A percentile compares a stretch with the other conserved stretches of the same genome.
phyloP scores from a whole-genome alignment of 2,329 filamentous ascomycete species.

The Cercospora citrullina region DNA sequence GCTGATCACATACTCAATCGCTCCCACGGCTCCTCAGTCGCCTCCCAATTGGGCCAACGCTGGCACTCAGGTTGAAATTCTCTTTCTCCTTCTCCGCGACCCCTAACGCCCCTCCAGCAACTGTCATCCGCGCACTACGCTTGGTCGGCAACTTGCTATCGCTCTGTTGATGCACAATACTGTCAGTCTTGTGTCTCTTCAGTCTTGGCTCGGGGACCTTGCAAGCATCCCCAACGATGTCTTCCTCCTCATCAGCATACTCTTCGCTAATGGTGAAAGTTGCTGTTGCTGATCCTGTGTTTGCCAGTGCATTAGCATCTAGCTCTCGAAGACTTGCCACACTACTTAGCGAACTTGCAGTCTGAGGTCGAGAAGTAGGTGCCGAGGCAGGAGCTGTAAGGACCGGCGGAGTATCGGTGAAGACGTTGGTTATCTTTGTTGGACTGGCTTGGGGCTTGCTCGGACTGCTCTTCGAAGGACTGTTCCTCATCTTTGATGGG shows the following conservation, averaged over 20 bases:
- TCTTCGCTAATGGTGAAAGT: slow-evolving; percentile 35
- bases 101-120: slow-evolving; percentile 34
- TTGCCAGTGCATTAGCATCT: slow-evolving; percentile 48
- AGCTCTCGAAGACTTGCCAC: slow-evolving; percentile 46
- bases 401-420: slow-evolving; percentile 36
- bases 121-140: slow-evolving; percentile 44
- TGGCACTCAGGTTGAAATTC: slow-evolving; percentile 45
- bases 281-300: slow-evolving; percentile 27
- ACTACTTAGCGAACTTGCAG: slow-evolving; percentile 31
- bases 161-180: slow-evolving; percentile 25
- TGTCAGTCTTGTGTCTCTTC: slow-evolving; percentile 47
- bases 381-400: slow-evolving; percentile 27
- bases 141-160: slow-evolving; percentile 49
- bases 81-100: slow-evolving; percentile 39
- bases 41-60: slow-evolving; percentile 41
- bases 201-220: slow-evolving; percentile 39
- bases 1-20: slow-evolving; percentile 16
- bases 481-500: slow-evolving; percentile 29
- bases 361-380: slow-evolving; percentile 31
- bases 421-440: slow-evolving; percentile 36
- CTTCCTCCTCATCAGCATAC: slow-evolving; percentile 24
- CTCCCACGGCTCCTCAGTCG: slow-evolving; percentile 47
- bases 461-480: slow-evolving; percentile 30
- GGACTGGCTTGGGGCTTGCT: slow-evolving; percentile 34
- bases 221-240: slow-evolving; percentile 16